A percentile compares a stretch with the other conserved stretches of the same genome.
Conservation (phyloP, 2,329 filamentous ascomycete species). For the Claviceps sp. region DNA sequence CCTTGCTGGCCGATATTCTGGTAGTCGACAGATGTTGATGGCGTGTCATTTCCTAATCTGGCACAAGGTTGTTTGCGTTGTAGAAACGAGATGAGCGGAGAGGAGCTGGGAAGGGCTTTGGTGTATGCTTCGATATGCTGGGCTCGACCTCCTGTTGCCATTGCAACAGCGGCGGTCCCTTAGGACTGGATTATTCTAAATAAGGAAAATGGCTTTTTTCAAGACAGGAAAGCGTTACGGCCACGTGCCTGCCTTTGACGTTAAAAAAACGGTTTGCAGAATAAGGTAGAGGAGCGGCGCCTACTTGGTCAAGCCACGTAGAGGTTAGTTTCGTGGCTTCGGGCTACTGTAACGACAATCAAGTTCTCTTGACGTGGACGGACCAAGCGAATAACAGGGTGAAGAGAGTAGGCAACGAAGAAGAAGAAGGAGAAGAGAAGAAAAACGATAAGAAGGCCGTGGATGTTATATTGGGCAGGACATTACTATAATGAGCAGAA, state of each 20-base stretch:
- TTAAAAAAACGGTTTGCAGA: too few species aligned
- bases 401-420: neutral
- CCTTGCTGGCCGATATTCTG: constrained; percentile 7
- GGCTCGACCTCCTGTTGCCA: constrained; percentile 9
- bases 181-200: too few species aligned
- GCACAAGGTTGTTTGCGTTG: constrained; percentile 34
- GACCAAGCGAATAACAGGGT: neutral
- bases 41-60: constrained; percentile 16
- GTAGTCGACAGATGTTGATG: neutral
- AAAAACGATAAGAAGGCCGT: neutral
- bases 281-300: too few species aligned
- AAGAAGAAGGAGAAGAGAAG: neutral
- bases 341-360: neutral
- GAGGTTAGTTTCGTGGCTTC: too few species aligned
- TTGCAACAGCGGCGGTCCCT: constrained; percentile 5
- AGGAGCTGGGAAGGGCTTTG: constrained; percentile 10
- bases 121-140: constrained; percentile 3
- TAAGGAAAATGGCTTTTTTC: too few species aligned
- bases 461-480: neutral
- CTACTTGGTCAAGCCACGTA: too few species aligned
- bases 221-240: too few species aligned
- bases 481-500: neutral
- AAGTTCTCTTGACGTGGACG: neutral
- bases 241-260: too few species aligned
- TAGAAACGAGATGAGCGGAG: constrained; percentile 28